These are phyloP conservation scores for Microdochium paspali DNA, from an alignment of 2,329 filamentous ascomycete species.

Conservation along the genomic window DNA sequence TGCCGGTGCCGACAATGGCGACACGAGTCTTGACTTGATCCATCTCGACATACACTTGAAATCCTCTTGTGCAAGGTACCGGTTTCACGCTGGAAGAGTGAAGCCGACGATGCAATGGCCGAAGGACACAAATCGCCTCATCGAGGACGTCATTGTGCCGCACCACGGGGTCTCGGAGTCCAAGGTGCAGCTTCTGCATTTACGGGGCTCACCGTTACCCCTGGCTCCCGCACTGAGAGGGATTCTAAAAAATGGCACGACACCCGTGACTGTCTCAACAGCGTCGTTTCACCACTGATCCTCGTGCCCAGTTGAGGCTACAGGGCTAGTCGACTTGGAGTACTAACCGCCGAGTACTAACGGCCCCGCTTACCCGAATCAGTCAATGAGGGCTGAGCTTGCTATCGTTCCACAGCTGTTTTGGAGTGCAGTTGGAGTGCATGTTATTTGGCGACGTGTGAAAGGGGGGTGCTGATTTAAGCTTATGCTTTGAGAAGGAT, in stretches of 20 bases:
- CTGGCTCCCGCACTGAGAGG: not conserved
- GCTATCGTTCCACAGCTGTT: no score
- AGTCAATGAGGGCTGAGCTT: not conserved
- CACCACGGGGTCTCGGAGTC: not conserved
- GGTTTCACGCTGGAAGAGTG: not conserved
- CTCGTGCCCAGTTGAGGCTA: not conserved
- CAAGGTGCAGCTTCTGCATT: not conserved
- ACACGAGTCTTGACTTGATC: not conserved
- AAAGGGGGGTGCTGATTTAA: no score
- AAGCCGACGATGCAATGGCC: not conserved
- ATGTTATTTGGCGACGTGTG: no score
- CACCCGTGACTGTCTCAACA: not conserved
- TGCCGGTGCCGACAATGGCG: slow-evolving; percentile 4
- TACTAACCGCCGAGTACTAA: not conserved
- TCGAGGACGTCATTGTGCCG: not conserved
- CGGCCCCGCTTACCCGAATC: not conserved
- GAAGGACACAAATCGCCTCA: not conserved
- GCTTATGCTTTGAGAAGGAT: no score
- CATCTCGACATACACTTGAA: not conserved
- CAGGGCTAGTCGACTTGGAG: not conserved
- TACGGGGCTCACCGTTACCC: not conserved
- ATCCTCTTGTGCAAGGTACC: not conserved
- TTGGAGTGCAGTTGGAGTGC: no score
- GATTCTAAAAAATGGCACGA: not conserved
- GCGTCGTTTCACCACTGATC: not conserved